Conservation (phyloP, 164 flowering plant species). For the Nymphaea colorata region DNA sequence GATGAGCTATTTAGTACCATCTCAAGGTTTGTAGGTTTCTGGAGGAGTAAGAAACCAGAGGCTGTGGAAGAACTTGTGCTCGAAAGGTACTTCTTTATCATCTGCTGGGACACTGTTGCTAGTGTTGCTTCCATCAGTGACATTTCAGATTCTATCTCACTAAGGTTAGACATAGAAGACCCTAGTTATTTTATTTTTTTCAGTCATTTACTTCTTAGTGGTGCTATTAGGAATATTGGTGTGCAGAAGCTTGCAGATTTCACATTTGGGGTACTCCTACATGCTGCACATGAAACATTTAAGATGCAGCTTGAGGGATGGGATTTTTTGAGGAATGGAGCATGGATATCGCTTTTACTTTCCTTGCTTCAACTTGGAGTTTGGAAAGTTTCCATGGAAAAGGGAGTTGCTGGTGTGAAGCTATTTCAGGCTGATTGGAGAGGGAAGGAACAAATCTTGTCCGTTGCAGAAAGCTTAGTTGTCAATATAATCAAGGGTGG, state of each 20-base stretch:
- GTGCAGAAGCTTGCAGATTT: conserved; percentile 20
- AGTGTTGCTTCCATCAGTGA: conserved; percentile 9
- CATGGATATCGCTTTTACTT: conserved; percentile 59
- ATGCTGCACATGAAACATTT: conserved; percentile 14
- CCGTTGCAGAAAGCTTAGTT: conserved; percentile 38
- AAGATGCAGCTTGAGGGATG: conserved; percentile 37
- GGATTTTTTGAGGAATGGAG: conserved; percentile 67
- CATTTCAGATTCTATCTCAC: background rate
- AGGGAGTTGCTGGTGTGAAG: conserved; percentile 22
- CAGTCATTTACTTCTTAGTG: conserved; percentile 36
- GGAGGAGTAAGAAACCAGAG: conserved; percentile 67
- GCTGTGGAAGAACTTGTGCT: conserved; percentile 63
- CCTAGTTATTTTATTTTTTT: conserved; percentile 25
- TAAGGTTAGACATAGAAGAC: conserved; percentile 31
- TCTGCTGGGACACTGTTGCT: conserved; percentile 68
- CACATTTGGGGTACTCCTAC: conserved; percentile 34
- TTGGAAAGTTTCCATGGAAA: conserved; percentile 24
- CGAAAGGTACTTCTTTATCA: conserved; percentile 73
- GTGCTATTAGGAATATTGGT: conserved; percentile 8
- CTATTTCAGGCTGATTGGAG: conserved; percentile 16
- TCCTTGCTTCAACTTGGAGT: conserved; percentile 47
- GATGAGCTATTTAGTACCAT: conserved; percentile 40
- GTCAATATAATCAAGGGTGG: conserved; percentile 21
- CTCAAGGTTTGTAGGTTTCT: conserved; percentile 42
- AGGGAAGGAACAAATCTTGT: conserved; percentile 25